A percentile compares a stretch with the other conserved stretches of the same genome.
phyloP scores from a whole-genome alignment of 768 basidiomycete species.

The Hypsizygus marmoreus region DNA sequence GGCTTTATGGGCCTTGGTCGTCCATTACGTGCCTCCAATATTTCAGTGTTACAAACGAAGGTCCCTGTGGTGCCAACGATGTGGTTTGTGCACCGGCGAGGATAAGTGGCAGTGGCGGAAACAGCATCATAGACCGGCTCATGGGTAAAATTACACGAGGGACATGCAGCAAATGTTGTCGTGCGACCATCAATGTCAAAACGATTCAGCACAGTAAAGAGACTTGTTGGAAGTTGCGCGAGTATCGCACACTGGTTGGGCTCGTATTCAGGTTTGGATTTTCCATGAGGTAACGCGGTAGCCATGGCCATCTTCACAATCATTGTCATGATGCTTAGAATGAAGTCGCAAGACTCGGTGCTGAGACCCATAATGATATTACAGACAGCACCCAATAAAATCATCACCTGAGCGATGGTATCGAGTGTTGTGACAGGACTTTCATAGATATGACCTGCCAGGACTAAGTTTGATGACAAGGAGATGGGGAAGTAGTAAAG shows the following conservation, averaged over 20 bases:
- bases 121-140: no score
- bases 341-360: no score
- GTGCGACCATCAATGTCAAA: no score
- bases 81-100: background rate
- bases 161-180: no score
- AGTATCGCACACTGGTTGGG: slow-evolving; percentile 5
- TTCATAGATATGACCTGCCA: background rate
- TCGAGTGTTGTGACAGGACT: background rate
- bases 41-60: background rate
- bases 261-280: background rate
- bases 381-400: no score
- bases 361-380: no score
- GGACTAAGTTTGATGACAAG: background rate
- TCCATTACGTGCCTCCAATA: background rate
- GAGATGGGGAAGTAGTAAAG: background rate
- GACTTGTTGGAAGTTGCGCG: slow-evolving; percentile 15
- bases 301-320: no score
- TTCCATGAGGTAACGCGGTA: background rate
- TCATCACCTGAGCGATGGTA: background rate
- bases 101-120: slow-evolving; percentile 4
- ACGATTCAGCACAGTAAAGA: slow-evolving; percentile 14
- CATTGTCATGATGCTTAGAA: no score
- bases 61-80: background rate
- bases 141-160: no score
- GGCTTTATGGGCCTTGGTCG: slow-evolving; percentile 8